Evolutionary conservation across 306 rosid species (phyloP), one percentile per base, ranked within the genome.

Genomic region (Ammopiptanthus mongolicus): DNA sequence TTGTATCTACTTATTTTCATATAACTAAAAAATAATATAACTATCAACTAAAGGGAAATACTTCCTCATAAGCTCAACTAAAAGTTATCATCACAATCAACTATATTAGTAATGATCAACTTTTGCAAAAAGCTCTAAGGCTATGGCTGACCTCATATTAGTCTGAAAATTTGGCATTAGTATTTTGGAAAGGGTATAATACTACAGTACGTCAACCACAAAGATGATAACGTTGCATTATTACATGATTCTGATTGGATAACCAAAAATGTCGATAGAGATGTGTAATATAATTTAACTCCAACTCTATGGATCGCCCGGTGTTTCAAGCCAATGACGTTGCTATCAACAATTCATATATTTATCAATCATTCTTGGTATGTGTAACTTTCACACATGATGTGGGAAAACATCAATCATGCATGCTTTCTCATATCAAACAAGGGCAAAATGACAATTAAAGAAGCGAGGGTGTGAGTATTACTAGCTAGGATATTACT

Each of bases 191-290:
- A 65, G 57, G 65, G 41, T 29, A 13, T 11, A 14, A 14, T 14
- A 31, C 22, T 60, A 58, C 21, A 58, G 15, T 52, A 3, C 2
- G 41, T 25, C 31, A 8, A 37, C 37, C 33, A 39, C 58, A 29
- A 12, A 21, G 81, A 75, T 76, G 84, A 80, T 84, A 71, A 84
- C 69, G 77, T 23, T 23, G 56, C 71, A 74, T 63, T 56, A 77
- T 60, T 81, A 52, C 22, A 62, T 18, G 81, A 77, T 41, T 73
- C 11, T 77, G 57, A 81, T 84, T 69, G 85, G 83, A 0, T 23
- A 28, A 8, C 52, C 1, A 2, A 46, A 80, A 84, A 74, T 0
- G 80, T 73, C 1, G 85, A 84, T 42, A 19, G 59, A 4, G 78
- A 80, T 44, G 37, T 71, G 18, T 14, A 5, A 15, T 63, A 29